Evolutionary conservation across 345 rosid genomes (phyloP).

Genomic region (Isatis tinctoria): DNA sequence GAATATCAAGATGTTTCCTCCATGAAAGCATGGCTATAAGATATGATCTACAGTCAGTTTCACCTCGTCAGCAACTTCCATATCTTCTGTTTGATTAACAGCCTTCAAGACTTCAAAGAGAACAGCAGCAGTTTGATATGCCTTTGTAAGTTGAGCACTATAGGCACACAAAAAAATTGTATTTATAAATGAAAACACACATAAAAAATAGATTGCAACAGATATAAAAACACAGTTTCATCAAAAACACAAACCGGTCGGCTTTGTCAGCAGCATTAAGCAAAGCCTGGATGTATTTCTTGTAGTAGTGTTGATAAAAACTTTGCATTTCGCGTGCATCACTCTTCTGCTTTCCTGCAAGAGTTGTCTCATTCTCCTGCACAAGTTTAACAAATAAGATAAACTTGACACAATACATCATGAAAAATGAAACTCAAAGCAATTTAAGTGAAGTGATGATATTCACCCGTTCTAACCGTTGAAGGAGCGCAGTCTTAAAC

Average conservation of each 20-base stretch:
- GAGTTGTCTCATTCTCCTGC: slow-evolving; percentile 88
- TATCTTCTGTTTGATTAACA: slow-evolving; percentile 64
- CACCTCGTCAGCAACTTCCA: slow-evolving; percentile 73
- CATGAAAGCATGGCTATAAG: background rate
- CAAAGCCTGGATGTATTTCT: slow-evolving; percentile 83
- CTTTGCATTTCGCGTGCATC: slow-evolving; percentile 95
- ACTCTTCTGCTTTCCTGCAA: slow-evolving; percentile 75
- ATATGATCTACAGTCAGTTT: slow-evolving; percentile 5
- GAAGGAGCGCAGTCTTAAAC: slow-evolving; percentile 77
- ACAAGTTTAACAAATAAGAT: background rate
- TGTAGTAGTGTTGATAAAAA: slow-evolving; percentile 79
- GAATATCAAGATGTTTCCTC: background rate
- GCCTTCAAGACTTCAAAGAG: slow-evolving; percentile 75
- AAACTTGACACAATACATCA: background rate
- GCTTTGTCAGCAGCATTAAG: slow-evolving; percentile 85
- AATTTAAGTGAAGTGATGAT: background rate
- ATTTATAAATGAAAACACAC: background rate
- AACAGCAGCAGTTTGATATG: slow-evolving; percentile 77
- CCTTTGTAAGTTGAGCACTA: slow-evolving; percentile 76
- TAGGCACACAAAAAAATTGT: background rate
- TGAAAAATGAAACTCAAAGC: background rate
- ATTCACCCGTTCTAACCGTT: slow-evolving; percentile 65
- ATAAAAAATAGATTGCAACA: background rate
- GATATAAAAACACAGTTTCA: background rate
- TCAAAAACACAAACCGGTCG: slow-evolving; percentile 44